phyloP scores from a whole-genome alignment of 805 yeast genomes.

The Komagataella mondaviorum region DNA sequence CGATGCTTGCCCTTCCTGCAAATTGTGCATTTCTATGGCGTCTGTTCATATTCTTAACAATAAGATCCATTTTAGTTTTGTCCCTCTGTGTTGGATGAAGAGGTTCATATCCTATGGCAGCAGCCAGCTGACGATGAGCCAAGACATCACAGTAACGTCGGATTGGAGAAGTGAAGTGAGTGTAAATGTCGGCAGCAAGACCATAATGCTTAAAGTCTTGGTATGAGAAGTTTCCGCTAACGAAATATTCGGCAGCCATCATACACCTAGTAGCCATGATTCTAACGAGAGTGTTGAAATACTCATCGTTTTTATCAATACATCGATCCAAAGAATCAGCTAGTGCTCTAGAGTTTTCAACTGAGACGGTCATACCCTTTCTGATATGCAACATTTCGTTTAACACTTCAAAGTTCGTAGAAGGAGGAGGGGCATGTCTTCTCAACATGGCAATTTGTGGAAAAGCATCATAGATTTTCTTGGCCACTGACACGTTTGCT shows the following conservation, averaged over 20 bases:
- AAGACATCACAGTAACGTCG: slow-evolving; percentile 96
- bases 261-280: slow-evolving; percentile 97
- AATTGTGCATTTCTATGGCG: slow-evolving; percentile 97
- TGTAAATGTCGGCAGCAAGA: slow-evolving; percentile 91
- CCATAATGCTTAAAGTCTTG: slow-evolving; percentile 95
- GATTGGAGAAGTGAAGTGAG: slow-evolving; percentile 97
- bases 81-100: slow-evolving; percentile 75
- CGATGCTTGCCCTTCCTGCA: slow-evolving; percentile 97
- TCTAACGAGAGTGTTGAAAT: slow-evolving; percentile 84
- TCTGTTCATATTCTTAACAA: slow-evolving; percentile 79
- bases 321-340: slow-evolving; percentile 92
- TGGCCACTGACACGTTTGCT: slow-evolving; percentile 93
- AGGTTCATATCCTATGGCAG: slow-evolving; percentile 92
- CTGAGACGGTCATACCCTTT: slow-evolving; percentile 60
- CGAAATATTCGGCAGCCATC: slow-evolving; percentile 98
- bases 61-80: slow-evolving; percentile 76
- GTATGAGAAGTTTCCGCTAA: slow-evolving; percentile 80
- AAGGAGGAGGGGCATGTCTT: slow-evolving; percentile 96
- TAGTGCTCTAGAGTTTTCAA: slow-evolving; percentile 79
- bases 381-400: slow-evolving; percentile 81
- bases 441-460: slow-evolving; percentile 98
- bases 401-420: slow-evolving; percentile 78
- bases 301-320: slow-evolving; percentile 70
- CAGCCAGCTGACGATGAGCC: slow-evolving; percentile 94
- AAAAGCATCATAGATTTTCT: slow-evolving; percentile 79